Percentiles rank a stretch among this genome's conserved stretches.
These are phyloP conservation scores for Seiridium cupressi DNA, from an alignment of 2,329 filamentous ascomycete species.

Conservation along the genomic window DNA sequence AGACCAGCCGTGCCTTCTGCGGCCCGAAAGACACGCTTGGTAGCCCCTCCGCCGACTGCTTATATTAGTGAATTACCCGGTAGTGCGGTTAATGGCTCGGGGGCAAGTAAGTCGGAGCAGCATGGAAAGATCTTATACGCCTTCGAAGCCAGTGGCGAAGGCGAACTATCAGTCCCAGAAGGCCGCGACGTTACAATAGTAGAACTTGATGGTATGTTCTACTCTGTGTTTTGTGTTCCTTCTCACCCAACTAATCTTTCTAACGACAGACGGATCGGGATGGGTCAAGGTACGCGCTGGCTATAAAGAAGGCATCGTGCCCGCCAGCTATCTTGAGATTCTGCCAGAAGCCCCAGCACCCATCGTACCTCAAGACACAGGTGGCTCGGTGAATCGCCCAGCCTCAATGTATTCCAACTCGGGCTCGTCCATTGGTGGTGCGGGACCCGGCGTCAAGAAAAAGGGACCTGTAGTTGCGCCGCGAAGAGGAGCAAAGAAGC, in stretches of 20 bases:
- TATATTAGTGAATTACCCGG: constrained; percentile 72
- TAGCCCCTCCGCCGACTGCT: constrained; percentile 82
- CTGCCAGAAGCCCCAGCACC: constrained; percentile 44
- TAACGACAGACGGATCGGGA: constrained; percentile 72
- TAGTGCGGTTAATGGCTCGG: constrained; percentile 42
- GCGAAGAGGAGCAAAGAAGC: constrained; percentile 85
- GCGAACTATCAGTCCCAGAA: constrained; percentile 78
- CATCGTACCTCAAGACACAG: constrained; percentile 43
- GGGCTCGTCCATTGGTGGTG: constrained; percentile 58
- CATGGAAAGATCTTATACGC: constrained; percentile 86
- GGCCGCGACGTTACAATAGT: constrained; percentile 75
- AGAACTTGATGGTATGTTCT: constrained; percentile 79
- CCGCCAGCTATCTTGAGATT: constrained; percentile 79
- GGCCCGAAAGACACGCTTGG: constrained; percentile 64
- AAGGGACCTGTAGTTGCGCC: constrained; percentile 92
- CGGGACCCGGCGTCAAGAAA: constrained; percentile 59
- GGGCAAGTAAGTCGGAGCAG: constrained; percentile 46
- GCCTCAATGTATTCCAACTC: constrained; percentile 78
- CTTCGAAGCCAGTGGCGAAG: constrained; percentile 78
- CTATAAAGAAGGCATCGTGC: constrained; percentile 79
- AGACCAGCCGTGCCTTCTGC: constrained; percentile 44
- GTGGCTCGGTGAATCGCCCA: constrained; percentile 53
- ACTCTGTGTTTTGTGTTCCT: background rate
- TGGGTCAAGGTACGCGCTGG: constrained; percentile 84
- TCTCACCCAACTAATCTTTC: constrained; percentile 23